phyloP scores from a whole-genome alignment of 768 basidiomycete species.

The Tylopilus intermedius region DNA sequence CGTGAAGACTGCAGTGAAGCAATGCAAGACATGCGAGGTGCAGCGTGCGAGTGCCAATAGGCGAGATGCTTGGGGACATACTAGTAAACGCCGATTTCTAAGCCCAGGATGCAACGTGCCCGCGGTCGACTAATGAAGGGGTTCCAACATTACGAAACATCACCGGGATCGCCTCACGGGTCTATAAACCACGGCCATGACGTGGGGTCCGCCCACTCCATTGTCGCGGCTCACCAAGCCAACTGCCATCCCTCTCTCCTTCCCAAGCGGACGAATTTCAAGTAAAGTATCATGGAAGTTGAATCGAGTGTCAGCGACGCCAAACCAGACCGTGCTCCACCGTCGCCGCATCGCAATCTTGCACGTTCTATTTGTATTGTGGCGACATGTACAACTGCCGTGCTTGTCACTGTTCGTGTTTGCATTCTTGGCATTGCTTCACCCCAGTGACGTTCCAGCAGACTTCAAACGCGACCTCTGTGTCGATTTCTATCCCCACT shows the following conservation, averaged over 20 bases:
- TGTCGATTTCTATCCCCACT: too few relatives aligned
- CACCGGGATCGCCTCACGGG: too few relatives aligned
- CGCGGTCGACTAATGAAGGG: too few relatives aligned
- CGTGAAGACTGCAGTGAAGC: too few relatives aligned
- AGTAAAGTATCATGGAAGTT: constrained; percentile 6
- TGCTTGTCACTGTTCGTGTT: constrained; percentile 13
- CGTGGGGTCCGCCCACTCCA: neutral
- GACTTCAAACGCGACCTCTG: constrained; percentile 33
- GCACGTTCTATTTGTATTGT: constrained; percentile 28
- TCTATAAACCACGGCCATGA: constrained; percentile 6
- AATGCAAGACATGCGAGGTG: too few relatives aligned
- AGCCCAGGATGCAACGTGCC: too few relatives aligned
- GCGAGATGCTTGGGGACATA: too few relatives aligned
- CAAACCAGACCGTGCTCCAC: neutral
- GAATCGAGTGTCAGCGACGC: constrained; percentile 11
- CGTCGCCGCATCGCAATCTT: constrained; percentile 16
- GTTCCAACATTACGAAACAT: too few relatives aligned
- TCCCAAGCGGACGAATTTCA: neutral
- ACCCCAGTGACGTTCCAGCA: constrained; percentile 10
- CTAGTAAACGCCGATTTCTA: too few relatives aligned
- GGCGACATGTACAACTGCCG: too few relatives aligned
- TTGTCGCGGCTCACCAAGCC: neutral
- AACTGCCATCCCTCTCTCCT: neutral
- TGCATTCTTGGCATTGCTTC: neutral
- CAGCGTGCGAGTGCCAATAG: too few relatives aligned